phyloP scores from a whole-genome alignment of 805 yeast species.

The Kazachstania taianensis region DNA sequence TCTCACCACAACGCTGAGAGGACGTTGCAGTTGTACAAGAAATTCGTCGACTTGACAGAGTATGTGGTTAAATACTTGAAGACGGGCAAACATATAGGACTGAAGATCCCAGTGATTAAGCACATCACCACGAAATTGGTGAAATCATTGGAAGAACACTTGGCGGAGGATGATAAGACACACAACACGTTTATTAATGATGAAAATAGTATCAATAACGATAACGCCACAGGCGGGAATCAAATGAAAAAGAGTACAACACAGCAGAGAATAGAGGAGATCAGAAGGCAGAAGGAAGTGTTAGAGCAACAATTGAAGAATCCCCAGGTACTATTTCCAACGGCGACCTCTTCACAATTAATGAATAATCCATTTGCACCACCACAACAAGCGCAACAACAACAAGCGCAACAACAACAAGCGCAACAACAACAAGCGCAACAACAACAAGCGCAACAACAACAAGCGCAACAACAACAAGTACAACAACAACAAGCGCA shows the following conservation, averaged over 20 bases:
- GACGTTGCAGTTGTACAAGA: slow-evolving; percentile 73
- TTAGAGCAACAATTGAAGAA: slow-evolving; percentile 26
- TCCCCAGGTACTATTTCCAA: slow-evolving; percentile 22
- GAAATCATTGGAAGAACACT: slow-evolving; percentile 75
- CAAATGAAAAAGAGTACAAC: slow-evolving; percentile 8
- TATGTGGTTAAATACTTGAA: slow-evolving; percentile 81
- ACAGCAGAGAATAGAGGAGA: slow-evolving; percentile 28
- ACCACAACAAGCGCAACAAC: slow-evolving; percentile 15
- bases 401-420: slow-evolving; percentile 3
- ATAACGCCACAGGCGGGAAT: slow-evolving; percentile 3
- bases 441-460: no score
- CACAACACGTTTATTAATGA: slow-evolving; percentile 13
- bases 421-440: no score
- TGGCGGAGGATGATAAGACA: slow-evolving; percentile 58
- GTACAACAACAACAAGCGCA: no score
- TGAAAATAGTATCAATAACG: background rate
- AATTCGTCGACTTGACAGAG: slow-evolving; percentile 75
- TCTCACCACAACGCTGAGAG: slow-evolving; percentile 76
- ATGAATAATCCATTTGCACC: slow-evolving; percentile 27
- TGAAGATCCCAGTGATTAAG: slow-evolving; percentile 89
- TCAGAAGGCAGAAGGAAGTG: slow-evolving; percentile 25
- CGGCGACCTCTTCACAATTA: slow-evolving; percentile 17
- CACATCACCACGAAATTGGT: slow-evolving; percentile 96
- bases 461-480: no score
- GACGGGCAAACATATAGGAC: slow-evolving; percentile 81